Evolutionary conservation across 805 yeast genomes (phyloP).

Genomic region (Pichia ethanolica): DNA sequence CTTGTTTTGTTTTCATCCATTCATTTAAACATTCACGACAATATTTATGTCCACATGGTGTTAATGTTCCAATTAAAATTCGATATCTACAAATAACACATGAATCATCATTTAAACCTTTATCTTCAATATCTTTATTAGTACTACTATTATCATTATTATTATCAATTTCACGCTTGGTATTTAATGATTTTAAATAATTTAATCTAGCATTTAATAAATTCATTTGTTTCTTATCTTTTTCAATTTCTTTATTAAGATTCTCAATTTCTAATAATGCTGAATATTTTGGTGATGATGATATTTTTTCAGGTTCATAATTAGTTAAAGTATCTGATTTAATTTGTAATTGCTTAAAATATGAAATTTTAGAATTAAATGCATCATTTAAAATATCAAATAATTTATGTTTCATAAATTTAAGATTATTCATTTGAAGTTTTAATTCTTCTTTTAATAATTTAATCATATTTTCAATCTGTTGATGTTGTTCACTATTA

Average conservation of each 20-base stretch:
- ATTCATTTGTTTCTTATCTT: slow-evolving; percentile 6
- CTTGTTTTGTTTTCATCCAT: slow-evolving; percentile 51
- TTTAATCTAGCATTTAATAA: slow-evolving; percentile 34
- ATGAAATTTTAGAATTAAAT: slow-evolving; percentile 74
- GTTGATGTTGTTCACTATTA: not conserved
- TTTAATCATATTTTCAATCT: slow-evolving; percentile 1
- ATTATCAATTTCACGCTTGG: slow-evolving; percentile 6
- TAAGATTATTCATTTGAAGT: slow-evolving; percentile 36
- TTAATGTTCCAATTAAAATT: slow-evolving; percentile 69
- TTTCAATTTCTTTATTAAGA: slow-evolving; percentile 13
- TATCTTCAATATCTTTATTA: slow-evolving; percentile 6
- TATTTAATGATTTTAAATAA: slow-evolving; percentile 39
- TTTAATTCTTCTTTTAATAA: slow-evolving; percentile 30
- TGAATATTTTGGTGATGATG: slow-evolving; percentile 15
- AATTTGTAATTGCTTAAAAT: slow-evolving; percentile 77
- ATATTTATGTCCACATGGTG: slow-evolving; percentile 88
- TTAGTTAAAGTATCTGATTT: slow-evolving; percentile 75
- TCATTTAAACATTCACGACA: slow-evolving; percentile 72
- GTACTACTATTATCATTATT: no score
- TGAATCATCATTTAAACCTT: slow-evolving; percentile 31
- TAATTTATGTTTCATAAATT: slow-evolving; percentile 38
- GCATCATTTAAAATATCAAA: slow-evolving; percentile 50
- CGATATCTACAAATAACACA: slow-evolving; percentile 76
- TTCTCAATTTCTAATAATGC: slow-evolving; percentile 15
- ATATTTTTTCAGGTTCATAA: slow-evolving; percentile 28